Base-by-base conservation (phyloP, 202 grass and related monocot genomes). In the Tripidium arundinaceum region DNA sequence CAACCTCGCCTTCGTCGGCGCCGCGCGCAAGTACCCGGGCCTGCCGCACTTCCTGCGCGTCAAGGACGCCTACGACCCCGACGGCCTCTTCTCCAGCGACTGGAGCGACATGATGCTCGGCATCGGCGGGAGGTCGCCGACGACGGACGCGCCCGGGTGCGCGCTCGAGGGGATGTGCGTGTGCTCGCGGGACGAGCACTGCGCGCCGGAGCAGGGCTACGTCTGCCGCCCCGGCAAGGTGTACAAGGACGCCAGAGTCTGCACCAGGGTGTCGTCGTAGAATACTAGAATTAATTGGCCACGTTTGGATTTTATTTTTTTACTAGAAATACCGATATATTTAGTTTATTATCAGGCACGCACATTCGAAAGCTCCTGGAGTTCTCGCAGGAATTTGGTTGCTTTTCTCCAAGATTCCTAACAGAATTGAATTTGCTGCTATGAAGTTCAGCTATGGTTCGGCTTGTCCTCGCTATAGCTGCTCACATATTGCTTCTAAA, bases 111-210 rank as follows among this genome's bases (percentile, higher is more conserved):
- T 67, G 73, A 69, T 97, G 80, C 87, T 97, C 8, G 93, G 93
- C n/a, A 16, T 86, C n/a, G 58, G 67, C 7, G 87, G 86, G 3
- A 66, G 58, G 5, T 12, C 62, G 21, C 42, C 22, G 52, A 82
- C 65, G 4, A 83, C 0, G 74, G 90, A 64, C 71, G 83, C 24
- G 74, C 86, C 46, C 4, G 80, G 86, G 22, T 87, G 86, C 61
- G 80, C 80, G 68, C 80, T 93, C n/a, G 93, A 97, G 47, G 93
- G 93, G 70, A 85, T 93, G 72, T 97, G 93, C 73, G 77, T 97
- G 22, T 97, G 93, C 88, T 77, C 83, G 0, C 69, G 79, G 19
- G 93, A 97, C 79, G 63, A 40, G 16, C 93, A 97, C 66, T 97
- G 93, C 67, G 80, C 93, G 4, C 90, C 93, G 47, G 69, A 89